phyloP scores from a whole-genome alignment of 768 basidiomycete species.

The Boletus barrowsii region DNA sequence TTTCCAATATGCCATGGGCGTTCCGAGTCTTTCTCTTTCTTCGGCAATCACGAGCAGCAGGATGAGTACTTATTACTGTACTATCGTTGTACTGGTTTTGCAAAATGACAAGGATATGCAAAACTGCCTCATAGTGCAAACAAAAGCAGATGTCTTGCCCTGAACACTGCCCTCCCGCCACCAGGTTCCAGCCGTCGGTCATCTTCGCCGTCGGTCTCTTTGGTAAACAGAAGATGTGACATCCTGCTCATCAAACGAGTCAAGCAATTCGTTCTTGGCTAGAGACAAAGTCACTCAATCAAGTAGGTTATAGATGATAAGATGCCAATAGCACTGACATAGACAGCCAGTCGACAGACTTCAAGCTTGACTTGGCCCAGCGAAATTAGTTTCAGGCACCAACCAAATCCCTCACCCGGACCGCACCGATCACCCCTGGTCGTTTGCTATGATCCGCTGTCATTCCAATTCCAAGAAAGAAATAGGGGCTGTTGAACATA shows the following conservation, averaged over 20 bases:
- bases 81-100: no score
- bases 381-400: not conserved
- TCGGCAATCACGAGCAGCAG: not conserved
- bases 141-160: not conserved
- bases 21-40: not conserved
- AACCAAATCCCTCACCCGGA: not conserved
- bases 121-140: no score
- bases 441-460: not conserved
- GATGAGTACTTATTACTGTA: no score
- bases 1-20: not conserved
- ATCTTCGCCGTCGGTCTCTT: not conserved
- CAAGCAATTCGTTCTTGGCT: not conserved
- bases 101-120: no score
- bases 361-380: not conserved
- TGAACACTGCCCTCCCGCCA: constrained; percentile 7
- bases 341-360: no score
- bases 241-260: not conserved
- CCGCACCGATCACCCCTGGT: not conserved
- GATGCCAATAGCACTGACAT: not conserved
- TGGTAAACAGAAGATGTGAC: no score
- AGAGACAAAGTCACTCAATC: not conserved
- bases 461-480: no score
- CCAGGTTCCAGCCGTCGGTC: not conserved
- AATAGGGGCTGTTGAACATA: no score
- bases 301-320: not conserved